Conservation (phyloP, 345 rosid genomes). For the Euphorbia lathyris region DNA sequence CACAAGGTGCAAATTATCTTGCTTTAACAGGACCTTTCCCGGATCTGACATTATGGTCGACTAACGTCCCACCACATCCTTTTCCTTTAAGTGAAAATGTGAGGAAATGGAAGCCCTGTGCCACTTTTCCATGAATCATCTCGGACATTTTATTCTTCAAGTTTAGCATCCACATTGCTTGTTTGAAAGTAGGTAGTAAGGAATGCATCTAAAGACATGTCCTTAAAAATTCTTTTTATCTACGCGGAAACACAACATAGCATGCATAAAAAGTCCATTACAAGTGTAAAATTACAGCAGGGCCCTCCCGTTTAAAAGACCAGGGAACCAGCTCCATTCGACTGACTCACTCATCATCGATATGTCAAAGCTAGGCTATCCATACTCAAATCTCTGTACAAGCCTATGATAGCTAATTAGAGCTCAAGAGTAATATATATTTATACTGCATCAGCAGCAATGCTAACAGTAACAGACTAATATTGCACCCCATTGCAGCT, state of each 20-base stretch:
- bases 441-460: no score
- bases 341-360: neutral
- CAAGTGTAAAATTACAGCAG: constrained; percentile 8
- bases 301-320: constrained; percentile 22
- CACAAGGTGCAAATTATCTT: constrained; percentile 53
- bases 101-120: constrained; percentile 61
- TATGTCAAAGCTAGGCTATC: constrained; percentile 7
- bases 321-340: constrained; percentile 19
- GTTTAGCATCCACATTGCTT: no score
- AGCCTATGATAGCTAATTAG: neutral
- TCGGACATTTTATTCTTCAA: no score
- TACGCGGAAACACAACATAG: neutral
- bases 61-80: constrained; percentile 35
- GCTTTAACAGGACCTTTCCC: constrained; percentile 72
- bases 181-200: no score
- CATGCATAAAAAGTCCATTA: constrained; percentile 2
- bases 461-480: constrained; percentile 20
- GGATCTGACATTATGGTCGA: constrained; percentile 63
- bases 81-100: constrained; percentile 44
- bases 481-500: constrained; percentile 56
- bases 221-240: no score
- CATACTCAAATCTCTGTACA: constrained; percentile 23
- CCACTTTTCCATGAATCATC: constrained; percentile 21
- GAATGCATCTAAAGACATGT: no score
- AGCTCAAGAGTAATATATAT: no score